Evolutionary conservation across 106 monocot genomes (phyloP), one percentile per base, ranked within the genome.

Genomic region (Dendrobium officinale): DNA sequence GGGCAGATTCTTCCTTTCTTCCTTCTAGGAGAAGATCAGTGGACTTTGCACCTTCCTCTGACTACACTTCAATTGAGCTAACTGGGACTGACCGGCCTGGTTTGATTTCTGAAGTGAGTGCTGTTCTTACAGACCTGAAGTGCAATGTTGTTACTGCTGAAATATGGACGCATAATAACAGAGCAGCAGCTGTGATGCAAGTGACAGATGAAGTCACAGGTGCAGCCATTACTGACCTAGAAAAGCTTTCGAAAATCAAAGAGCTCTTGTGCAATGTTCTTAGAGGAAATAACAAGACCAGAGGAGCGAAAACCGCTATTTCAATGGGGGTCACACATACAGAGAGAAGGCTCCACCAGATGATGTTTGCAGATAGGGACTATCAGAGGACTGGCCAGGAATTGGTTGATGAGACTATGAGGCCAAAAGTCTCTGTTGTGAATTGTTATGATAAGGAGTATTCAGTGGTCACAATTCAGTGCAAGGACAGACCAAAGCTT

Each of bases 281-380:
- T 66, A 94, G 82, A 80, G 97, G 94, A 41, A 92, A 82, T 67
- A 87, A 85, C 81, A 89, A 78, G 78, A 85, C 48, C 45, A 83
- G 87, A 73, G 95, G 78, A 56, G 92, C 95, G 3, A 90, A 83
- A 81, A 94, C 92, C 0, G 79, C 54, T 4, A 89, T 98, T 20
- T 89, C 97, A 10, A 37, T 45, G 77, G 88, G 83, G 40, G 79
- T 19, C 51, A 91, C 90, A 19, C 94, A 92, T 79, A 92, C 88
- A 2, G 97, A 98, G 40, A 85, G 97, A 42, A 91, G 97, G 86
- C 89, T 98, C 20, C 97, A 98, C 77, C 97, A 97, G 85, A 89
- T 97, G 96, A 97, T 97, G 96, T 91, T 92, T 80, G 94, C 82
- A n/a, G 96, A 94, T 81, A 82, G 96, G 29, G 96, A 97, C 80